Evolutionary conservation across 2,329 filamentous ascomycete species (phyloP), one percentile per base, ranked within the genome.

Genomic region (Macrophomina phaseolina): DNA sequence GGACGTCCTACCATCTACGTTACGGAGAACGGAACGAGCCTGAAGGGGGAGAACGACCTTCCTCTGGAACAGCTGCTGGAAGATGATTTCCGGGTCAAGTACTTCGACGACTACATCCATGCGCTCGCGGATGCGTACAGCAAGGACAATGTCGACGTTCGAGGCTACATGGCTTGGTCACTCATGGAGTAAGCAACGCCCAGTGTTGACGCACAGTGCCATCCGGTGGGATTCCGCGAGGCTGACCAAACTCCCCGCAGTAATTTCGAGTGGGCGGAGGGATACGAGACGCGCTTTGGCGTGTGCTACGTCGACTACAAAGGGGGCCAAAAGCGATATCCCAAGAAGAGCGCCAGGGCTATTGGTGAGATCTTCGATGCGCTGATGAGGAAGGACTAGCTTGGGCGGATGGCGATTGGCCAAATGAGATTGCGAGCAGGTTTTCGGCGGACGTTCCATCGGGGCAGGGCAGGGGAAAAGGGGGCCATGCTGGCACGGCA

Each of bases 251-350:
- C 23, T 60, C 42, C 58, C 58, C 73, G 65, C 73, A 87, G 85
- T 80, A 94, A 94, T 82, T 94, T 94, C 73, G 92, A 94, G 79
- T 94, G 91, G 91, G 91, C 92, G n/a, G 92, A 96, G 77, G 92
- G 92, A 11, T 97, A 94, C 75, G 89, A 92, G 81, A 95, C 92
- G 51, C 86, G 92, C 48, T 96, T 96, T 73, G 92, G 92, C 32
- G 91, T 93, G 66, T 92, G 90, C 6, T 95, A 86, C 76, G 92
- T 96, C 63, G 92, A 96, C 80, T 96, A 95, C 77, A 82, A 87
- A 72, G 87, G 92, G 71, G 89, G 88, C 30, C 93, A 96, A 84
- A 91, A 90, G 82, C 84, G 92, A 62, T 86, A 89, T 71, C 89
- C 92, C 46, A 97, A 97, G 86, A 92, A 93, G 86, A 95, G 91